Percentiles rank a stretch among this genome's conserved stretches.
Evolutionary conservation across 2,329 filamentous ascomycete species (phyloP).

Genomic region (Scedosporium boydii): DNA sequence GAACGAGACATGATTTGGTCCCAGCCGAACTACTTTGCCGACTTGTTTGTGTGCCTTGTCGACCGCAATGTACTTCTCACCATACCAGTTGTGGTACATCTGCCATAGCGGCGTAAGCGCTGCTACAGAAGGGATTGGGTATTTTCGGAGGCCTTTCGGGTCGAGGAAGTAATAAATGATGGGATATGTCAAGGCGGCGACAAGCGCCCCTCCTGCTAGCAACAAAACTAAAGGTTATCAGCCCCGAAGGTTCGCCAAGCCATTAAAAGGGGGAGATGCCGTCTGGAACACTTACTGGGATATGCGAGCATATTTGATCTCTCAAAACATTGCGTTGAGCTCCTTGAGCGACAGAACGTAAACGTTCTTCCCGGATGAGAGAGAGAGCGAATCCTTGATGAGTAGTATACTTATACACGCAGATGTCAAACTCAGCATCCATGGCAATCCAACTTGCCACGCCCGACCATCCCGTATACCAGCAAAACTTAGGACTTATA

Average conservation of each 20-base stretch:
- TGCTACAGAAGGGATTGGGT: conserved; percentile 2
- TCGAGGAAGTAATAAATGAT: background rate
- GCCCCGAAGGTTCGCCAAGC: background rate
- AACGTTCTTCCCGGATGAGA: too few species aligned
- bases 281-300: background rate
- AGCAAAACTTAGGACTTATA: too few species aligned
- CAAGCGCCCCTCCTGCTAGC: background rate
- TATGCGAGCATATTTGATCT: background rate
- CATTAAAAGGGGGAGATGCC: background rate
- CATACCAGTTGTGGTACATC: background rate
- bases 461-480: too few species aligned
- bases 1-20: conserved; percentile 20
- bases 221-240: background rate
- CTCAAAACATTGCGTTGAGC: too few species aligned
- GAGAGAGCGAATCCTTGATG: background rate
- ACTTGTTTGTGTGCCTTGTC: background rate
- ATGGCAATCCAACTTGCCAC: too few species aligned
- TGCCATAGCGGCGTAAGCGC: conserved; percentile 3
- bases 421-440: background rate
- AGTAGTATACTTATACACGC: background rate
- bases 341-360: too few species aligned
- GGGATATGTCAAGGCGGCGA: background rate
- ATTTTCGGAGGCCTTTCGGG: conserved; percentile 3
- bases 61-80: conserved; percentile 1
- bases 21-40: conserved; percentile 13